A percentile compares a stretch with the other conserved stretches of the same genome.
These are phyloP conservation scores for Microcyclospora pomicola DNA, from an alignment of 2,329 filamentous ascomycete species.

Conservation along the genomic window DNA sequence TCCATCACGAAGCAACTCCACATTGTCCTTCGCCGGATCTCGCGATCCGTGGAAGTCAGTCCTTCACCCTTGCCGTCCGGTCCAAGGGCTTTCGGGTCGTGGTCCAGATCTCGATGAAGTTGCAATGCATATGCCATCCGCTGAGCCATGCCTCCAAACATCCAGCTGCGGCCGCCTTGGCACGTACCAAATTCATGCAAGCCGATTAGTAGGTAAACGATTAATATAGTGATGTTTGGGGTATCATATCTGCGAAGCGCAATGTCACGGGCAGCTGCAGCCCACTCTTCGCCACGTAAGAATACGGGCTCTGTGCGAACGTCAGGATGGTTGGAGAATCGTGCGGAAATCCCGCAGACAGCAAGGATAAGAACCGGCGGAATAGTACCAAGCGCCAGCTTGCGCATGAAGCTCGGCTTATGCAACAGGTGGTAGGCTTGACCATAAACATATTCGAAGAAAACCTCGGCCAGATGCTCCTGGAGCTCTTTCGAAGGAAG, in stretches of 20 bases:
- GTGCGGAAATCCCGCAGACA: conserved; percentile 86
- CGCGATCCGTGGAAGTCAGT: conserved; percentile 73
- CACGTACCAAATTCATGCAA: conserved; percentile 95
- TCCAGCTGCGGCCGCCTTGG: conserved; percentile 91
- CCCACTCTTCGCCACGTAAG: conserved; percentile 83
- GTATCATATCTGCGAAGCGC: conserved; percentile 79
- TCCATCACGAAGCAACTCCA: conserved; percentile 98
- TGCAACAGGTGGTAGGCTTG: conserved; percentile 90
- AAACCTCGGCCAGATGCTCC: conserved; percentile 84
- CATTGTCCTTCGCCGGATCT: conserved; percentile 88
- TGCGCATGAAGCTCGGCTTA: conserved; percentile 93
- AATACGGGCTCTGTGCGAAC: conserved; percentile 66
- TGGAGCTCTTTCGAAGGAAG: conserved; percentile 78
- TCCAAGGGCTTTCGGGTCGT: conserved; percentile 33
- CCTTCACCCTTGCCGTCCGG: conserved; percentile 13
- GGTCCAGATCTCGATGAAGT: conserved; percentile 78
- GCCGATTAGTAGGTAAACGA: conserved; percentile 74
- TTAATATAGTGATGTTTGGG: conserved; percentile 91
- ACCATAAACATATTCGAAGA: conserved; percentile 91
- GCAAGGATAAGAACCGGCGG: conserved; percentile 87
- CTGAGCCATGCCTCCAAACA: conserved; percentile 85
- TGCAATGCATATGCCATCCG: conserved; percentile 95
- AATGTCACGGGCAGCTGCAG: conserved; percentile 71
- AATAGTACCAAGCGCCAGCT: conserved; percentile 61
- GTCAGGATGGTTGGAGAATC: conserved; percentile 81